A percentile compares a stretch with the other conserved stretches of the same genome.
Evolutionary conservation across 2,329 filamentous ascomycete species (phyloP).

Genomic region (Gremmenia infestans): DNA sequence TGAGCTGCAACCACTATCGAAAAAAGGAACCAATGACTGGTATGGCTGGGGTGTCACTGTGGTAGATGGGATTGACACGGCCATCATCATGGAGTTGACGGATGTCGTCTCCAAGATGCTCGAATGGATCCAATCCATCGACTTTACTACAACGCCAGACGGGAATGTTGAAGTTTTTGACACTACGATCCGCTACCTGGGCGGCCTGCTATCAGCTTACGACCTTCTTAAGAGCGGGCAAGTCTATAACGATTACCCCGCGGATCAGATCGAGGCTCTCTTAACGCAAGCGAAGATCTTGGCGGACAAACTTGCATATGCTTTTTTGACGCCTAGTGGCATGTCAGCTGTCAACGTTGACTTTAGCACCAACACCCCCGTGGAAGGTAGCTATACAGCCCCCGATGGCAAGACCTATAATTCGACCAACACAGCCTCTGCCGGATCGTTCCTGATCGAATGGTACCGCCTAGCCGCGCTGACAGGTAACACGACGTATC

Average conservation of each 20-base stretch:
- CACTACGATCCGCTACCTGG: conserved; percentile 21
- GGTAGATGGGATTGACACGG: conserved; percentile 73
- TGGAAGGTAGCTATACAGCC: not conserved
- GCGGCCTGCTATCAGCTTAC: conserved; percentile 17
- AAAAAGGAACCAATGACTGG: conserved; percentile 68
- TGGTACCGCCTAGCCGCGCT: conserved; percentile 74
- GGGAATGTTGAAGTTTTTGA: conserved; percentile 20
- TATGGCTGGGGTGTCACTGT: conserved; percentile 84
- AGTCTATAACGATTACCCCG: conserved; percentile 37
- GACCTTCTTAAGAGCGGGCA: conserved; percentile 63
- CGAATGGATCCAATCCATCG: conserved; percentile 45
- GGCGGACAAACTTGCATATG: conserved; percentile 65
- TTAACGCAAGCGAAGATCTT: conserved; percentile 61
- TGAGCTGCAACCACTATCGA: conserved; percentile 69
- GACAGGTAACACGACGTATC: conserved; percentile 60
- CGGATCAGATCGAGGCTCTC: conserved; percentile 45
- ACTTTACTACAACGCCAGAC: conserved; percentile 15
- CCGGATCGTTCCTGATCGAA: conserved; percentile 72
- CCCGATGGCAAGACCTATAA: conserved; percentile 29
- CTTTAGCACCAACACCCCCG: conserved; percentile 47
- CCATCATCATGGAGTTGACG: conserved; percentile 77
- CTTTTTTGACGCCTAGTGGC: conserved; percentile 70
- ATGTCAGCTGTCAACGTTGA: conserved; percentile 64
- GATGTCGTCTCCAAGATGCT: conserved; percentile 74
- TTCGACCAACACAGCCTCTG: conserved; percentile 62